Evolutionary conservation across 2,329 filamentous ascomycete species (phyloP).

Genomic region (Ceratocystis eucalypticola): DNA sequence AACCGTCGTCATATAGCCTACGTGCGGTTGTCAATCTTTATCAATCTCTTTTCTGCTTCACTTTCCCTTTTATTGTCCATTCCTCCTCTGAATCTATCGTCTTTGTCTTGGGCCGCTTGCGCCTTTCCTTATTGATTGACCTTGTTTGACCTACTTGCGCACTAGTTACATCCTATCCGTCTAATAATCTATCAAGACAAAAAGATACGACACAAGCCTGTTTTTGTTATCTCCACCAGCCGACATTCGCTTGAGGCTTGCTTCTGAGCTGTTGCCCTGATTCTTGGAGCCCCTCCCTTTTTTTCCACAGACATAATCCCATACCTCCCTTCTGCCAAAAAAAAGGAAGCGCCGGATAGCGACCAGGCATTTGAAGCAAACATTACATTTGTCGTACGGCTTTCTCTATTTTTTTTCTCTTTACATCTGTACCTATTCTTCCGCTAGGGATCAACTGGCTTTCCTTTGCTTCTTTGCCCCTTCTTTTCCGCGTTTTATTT

Average conservation of each 20-base stretch:
- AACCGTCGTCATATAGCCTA: not conserved
- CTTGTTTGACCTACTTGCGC: not conserved
- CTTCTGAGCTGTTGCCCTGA: not conserved
- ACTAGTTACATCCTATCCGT: constrained; percentile 3
- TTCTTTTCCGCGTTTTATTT: not conserved
- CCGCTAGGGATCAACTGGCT: not conserved
- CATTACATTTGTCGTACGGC: not conserved
- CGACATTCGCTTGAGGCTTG: not conserved
- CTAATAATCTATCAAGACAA: constrained; percentile 4
- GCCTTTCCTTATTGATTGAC: not conserved
- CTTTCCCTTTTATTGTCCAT: not conserved
- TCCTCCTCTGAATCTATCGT: not conserved
- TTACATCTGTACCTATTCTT: not conserved
- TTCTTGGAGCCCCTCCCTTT: not conserved
- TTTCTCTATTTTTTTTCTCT: not conserved
- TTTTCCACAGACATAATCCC: not conserved
- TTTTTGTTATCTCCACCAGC: not conserved
- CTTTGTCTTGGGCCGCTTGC: not conserved
- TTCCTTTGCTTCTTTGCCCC: not conserved
- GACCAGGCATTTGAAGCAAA: not conserved
- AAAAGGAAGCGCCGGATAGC: not conserved
- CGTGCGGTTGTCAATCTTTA: not conserved
- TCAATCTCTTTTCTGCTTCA: not conserved
- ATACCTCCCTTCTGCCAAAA: not conserved
- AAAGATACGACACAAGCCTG: not conserved